These are phyloP conservation scores for Microsporum audouinii DNA, from an alignment of 2,329 filamentous ascomycete species.

Conservation along the genomic window DNA sequence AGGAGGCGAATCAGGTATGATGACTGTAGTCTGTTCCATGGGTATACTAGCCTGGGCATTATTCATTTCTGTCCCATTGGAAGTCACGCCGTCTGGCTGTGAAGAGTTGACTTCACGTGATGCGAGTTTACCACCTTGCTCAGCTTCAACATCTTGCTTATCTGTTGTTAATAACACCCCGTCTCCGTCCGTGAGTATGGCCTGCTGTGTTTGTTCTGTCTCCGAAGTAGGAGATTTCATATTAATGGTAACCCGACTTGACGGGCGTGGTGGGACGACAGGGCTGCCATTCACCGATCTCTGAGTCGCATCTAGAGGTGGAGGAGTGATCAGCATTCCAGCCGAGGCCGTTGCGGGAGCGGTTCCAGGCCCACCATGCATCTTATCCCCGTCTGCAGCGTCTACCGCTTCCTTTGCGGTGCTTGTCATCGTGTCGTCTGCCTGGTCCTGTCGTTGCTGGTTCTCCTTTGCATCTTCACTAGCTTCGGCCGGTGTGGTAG, in stretches of 20 bases:
- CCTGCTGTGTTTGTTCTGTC: not conserved
- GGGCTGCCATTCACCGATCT: not conserved
- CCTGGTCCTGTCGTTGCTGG: not conserved
- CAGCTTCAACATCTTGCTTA: not conserved
- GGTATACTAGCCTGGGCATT: constrained; percentile 6
- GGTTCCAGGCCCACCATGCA: not conserved
- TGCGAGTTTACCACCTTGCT: not conserved
- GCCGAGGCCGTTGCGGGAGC: not conserved
- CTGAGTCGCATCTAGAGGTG: not conserved
- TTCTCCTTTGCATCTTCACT: not conserved
- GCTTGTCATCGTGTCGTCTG: not conserved
- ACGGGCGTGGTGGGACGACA: constrained; percentile 21
- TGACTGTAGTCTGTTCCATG: constrained; percentile 15
- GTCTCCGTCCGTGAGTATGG: not conserved
- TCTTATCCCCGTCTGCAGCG: no score
- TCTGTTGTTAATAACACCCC: not conserved
- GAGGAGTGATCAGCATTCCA: not conserved
- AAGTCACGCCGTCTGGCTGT: not conserved
- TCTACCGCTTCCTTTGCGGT: not conserved
- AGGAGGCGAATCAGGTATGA: constrained; percentile 35
- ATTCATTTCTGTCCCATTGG: constrained; percentile 6
- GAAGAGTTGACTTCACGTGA: not conserved
- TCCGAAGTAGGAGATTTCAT: constrained; percentile 24
- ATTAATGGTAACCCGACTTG: constrained; percentile 40
- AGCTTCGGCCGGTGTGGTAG: constrained; percentile 16